These are phyloP conservation scores for Setaria italica DNA, from an alignment of 202 grass and related monocot species.

Conservation along the genomic window DNA sequence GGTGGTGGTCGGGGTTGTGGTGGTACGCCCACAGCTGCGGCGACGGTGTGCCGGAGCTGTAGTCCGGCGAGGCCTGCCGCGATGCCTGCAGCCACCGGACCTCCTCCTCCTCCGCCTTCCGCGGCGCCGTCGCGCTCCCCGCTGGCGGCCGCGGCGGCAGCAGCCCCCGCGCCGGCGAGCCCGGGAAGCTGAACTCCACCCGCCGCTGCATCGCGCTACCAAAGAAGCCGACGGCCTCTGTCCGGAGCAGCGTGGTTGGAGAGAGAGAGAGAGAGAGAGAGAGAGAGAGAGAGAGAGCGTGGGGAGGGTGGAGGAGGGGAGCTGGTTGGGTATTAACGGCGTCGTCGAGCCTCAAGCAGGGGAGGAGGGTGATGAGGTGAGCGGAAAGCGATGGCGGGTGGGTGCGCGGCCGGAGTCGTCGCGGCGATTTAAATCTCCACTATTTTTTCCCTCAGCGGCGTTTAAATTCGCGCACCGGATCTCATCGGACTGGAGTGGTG, in stretches of 20 bases:
- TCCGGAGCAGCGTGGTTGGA: background rate
- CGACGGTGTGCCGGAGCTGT: conserved; percentile 52
- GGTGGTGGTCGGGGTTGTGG: background rate
- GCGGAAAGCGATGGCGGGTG: conserved; percentile 29
- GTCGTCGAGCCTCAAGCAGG: background rate
- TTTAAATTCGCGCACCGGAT: background rate
- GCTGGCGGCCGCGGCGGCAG: background rate
- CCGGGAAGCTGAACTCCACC: conserved; percentile 60
- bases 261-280: background rate
- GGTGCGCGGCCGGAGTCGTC: conserved; percentile 14
- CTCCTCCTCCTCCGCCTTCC: conserved; percentile 45
- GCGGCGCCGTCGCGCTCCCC: conserved; percentile 21
- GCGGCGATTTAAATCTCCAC: background rate
- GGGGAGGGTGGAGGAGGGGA: background rate
- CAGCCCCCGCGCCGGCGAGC: conserved; percentile 32
- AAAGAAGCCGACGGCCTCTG: background rate
- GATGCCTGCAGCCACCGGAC: conserved; percentile 56
- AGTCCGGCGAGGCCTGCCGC: conserved; percentile 47
- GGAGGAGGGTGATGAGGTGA: background rate
- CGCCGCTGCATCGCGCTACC: conserved; percentile 29
- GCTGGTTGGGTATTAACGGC: conserved; percentile 11
- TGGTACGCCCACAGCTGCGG: conserved; percentile 43
- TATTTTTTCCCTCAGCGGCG: background rate
- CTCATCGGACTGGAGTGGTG: background rate
- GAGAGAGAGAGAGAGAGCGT: background rate